Conservation (phyloP, 1,284 basidiomycete species). For the Golubevia sp. region DNA sequence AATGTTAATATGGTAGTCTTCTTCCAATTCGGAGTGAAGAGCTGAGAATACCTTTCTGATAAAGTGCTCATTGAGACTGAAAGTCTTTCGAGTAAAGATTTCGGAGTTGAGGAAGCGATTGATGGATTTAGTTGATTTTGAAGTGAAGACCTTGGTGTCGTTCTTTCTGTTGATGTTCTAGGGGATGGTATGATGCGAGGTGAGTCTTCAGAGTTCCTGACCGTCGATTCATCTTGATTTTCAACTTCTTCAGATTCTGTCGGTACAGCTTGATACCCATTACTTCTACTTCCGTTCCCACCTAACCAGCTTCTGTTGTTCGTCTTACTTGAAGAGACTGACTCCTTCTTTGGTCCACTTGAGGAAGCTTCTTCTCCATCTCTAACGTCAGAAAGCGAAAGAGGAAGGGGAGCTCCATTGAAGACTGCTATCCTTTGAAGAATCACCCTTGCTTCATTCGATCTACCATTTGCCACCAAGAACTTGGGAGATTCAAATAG, state of each 20-base stretch:
- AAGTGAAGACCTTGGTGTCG: slow-evolving; percentile 5
- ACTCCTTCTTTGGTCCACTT: neutral
- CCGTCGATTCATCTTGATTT: too few species aligned
- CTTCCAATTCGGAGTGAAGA: slow-evolving; percentile 81
- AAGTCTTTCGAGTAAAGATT: slow-evolving; percentile 64
- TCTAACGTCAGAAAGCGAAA: slow-evolving; percentile 75
- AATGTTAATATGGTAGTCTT: slow-evolving; percentile 73
- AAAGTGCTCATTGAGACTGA: slow-evolving; percentile 66
- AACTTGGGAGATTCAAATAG: slow-evolving; percentile 82
- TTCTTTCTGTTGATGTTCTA: neutral
- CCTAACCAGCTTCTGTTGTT: neutral
- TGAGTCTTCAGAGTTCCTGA: too few species aligned
- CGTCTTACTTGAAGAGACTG: neutral
- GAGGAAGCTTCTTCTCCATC: slow-evolving; percentile 60
- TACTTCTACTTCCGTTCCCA: too few species aligned
- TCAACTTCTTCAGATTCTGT: too few species aligned
- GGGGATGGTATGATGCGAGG: too few species aligned
- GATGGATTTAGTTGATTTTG: slow-evolving; percentile 13
- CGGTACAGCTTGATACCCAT: neutral
- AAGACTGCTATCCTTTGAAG: slow-evolving; percentile 80
- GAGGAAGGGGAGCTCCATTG: slow-evolving; percentile 74
- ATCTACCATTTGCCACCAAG: slow-evolving; percentile 76
- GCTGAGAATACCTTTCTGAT: slow-evolving; percentile 72
- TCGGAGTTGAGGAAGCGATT: slow-evolving; percentile 8
- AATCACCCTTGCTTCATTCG: slow-evolving; percentile 78